These are phyloP conservation scores for Tulasnella calospora DNA, from an alignment of 768 basidiomycete species.

Conservation along the genomic window DNA sequence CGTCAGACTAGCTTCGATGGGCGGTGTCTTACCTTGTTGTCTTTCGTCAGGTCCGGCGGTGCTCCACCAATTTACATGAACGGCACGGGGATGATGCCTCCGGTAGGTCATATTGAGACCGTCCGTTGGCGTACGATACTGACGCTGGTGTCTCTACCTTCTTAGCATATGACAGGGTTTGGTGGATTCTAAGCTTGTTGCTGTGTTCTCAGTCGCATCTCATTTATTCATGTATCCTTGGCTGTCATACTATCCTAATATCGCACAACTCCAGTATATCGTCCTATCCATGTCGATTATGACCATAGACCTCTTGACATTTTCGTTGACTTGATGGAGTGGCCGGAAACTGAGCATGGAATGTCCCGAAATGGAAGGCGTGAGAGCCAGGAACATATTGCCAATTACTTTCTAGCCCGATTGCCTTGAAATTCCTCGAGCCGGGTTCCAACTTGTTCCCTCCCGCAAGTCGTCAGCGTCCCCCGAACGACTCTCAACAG, in stretches of 20 bases:
- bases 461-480: background rate
- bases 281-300: background rate
- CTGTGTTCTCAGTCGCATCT: constrained; percentile 1
- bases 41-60: constrained; percentile 38
- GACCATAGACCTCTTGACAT: background rate
- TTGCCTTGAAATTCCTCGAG: background rate
- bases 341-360: no score
- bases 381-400: background rate
- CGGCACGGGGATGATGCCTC: constrained; percentile 52
- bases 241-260: constrained; percentile 4
- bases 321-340: no score
- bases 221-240: constrained; percentile 6
- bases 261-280: background rate
- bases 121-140: background rate
- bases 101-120: constrained; percentile 44
- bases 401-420: background rate
- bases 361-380: background rate
- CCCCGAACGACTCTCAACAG: background rate
- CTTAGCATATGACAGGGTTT: constrained; percentile 62
- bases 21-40: background rate
- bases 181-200: constrained; percentile 39
- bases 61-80: constrained; percentile 56
- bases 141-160: background rate
- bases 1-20: background rate
- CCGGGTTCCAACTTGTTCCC: background rate